Base-by-base conservation (phyloP, 805 yeast genomes). In the Saturnispora sanitii region DNA sequence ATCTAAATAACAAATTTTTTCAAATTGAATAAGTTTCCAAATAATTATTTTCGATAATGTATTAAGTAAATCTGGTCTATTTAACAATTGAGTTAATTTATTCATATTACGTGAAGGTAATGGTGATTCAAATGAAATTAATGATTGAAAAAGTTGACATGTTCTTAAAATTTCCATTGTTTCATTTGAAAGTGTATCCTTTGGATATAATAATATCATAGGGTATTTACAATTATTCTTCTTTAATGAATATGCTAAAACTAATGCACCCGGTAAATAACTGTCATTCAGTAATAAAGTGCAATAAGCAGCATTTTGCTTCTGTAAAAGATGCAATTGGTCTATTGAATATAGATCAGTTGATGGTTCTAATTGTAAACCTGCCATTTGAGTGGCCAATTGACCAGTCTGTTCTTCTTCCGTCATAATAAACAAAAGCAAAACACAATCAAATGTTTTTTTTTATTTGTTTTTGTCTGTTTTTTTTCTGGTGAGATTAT, bases 1-100 rank as follows among this genome's bases (percentile, higher is more conserved):
- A 57, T 82, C 92, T 42, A 82, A 53, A 53, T 78, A 82, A 15
- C 79, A 54, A 1, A 81, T 56, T 38, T 63, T 67, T 11, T 70
- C 71, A 51, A 60, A 71, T 15, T 59, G 43, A 11, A 45, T 45
- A 35, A 56, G 64, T 22, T 58, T 54, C 83, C 84, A 80, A 25
- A 74, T 58, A 37, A 68, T 63, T 25, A 80, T 56, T 52, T 80
- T 80, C 23, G 82, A 70, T 47, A 70, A 64, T 3, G 78, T 67
- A 19, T 40, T 46, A 18, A 44, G 44, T 36, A 62, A 47, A 23
- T 62, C 66, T 11, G 53, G 46, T 37, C 66, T 49, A n/a, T 53
- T 42, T 30, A 57, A 47, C n/a, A 57, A 38, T 6, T 40, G 15
- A 7, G 36, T 33, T 21, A 58, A 49, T 23, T 47, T 49, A 16